Evolutionary conservation across 805 yeast genomes (phyloP).

Genomic region (Zygosaccharomyces lentus): DNA sequence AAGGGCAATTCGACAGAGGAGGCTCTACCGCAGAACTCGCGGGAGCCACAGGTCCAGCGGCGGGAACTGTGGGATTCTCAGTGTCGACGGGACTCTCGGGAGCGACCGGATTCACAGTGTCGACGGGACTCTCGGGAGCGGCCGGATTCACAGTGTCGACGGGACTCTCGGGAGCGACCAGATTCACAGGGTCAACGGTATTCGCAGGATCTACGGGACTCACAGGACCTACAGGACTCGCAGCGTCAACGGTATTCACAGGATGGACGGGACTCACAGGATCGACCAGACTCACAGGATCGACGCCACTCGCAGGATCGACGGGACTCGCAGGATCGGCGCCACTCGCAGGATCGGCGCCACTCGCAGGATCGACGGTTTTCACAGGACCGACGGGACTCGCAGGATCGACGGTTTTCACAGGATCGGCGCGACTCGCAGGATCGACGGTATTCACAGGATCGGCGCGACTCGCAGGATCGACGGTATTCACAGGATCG

Average conservation of each 20-base stretch:
- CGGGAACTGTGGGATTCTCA: neutral
- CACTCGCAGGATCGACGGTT: too few relatives aligned
- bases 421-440: too few relatives aligned
- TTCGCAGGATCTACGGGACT: neutral
- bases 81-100: too few relatives aligned
- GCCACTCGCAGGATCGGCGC: too few relatives aligned
- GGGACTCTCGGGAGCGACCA: too few relatives aligned
- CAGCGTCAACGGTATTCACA: too few relatives aligned
- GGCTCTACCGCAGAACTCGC: neutral
- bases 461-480: too few relatives aligned
- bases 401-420: neutral
- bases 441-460: neutral
- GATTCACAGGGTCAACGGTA: too few relatives aligned
- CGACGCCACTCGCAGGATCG: neutral
- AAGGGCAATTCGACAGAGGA: conserved; percentile 28
- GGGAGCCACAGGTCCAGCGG: neutral
- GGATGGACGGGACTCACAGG: too few relatives aligned
- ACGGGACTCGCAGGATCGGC: neutral
- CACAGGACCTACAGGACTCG: neutral
- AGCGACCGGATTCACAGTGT: too few relatives aligned
- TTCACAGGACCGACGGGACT: neutral
- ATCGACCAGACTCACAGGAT: neutral
- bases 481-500: too few relatives aligned
- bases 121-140: neutral
- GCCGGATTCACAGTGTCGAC: neutral